Evolutionary conservation across 352 stramenopile genomes (phyloP).

Genomic region (Phytopythium sindhum): DNA sequence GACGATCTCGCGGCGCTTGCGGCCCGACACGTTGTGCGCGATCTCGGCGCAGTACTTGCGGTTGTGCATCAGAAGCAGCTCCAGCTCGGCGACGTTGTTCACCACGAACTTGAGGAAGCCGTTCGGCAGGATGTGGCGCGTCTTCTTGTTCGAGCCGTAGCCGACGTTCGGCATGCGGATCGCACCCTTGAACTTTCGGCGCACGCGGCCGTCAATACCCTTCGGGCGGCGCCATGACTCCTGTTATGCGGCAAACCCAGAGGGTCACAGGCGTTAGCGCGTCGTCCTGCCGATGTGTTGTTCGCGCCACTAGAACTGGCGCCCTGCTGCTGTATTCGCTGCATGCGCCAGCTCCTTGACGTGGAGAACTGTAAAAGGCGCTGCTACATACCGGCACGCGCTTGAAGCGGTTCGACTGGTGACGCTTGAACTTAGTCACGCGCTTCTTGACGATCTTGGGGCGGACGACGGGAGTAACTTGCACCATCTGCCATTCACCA

Average conservation of each 20-base stretch:
- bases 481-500: slow-evolving; percentile 67
- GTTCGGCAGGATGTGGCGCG: slow-evolving; percentile 96
- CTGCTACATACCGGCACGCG: slow-evolving; percentile 88
- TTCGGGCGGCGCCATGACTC: slow-evolving; percentile 98
- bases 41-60: slow-evolving; percentile 99
- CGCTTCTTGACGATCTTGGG: slow-evolving; percentile 99
- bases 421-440: slow-evolving; percentile 99
- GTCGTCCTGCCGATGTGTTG: not conserved
- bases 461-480: slow-evolving; percentile 88
- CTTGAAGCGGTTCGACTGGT: slow-evolving; percentile 98
- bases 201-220: slow-evolving; percentile 99
- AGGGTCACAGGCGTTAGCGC: not conserved
- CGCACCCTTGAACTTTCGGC: slow-evolving; percentile 98
- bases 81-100: slow-evolving; percentile 97
- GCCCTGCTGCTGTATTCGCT: not conserved
- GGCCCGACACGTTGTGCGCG: slow-evolving; percentile 96
- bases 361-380: not conserved
- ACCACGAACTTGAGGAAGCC: slow-evolving; percentile 99
- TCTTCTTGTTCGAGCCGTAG: slow-evolving; percentile 99
- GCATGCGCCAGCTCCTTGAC: not conserved
- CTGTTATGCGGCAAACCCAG: slow-evolving; percentile 14
- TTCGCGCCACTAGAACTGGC: not conserved
- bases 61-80: slow-evolving; percentile 94
- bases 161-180: slow-evolving; percentile 98
- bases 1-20: slow-evolving; percentile 97